These are phyloP conservation scores for Talaromyces trachyspermus DNA, from an alignment of 495 filamentous ascomycete species.

Conservation along the genomic window DNA sequence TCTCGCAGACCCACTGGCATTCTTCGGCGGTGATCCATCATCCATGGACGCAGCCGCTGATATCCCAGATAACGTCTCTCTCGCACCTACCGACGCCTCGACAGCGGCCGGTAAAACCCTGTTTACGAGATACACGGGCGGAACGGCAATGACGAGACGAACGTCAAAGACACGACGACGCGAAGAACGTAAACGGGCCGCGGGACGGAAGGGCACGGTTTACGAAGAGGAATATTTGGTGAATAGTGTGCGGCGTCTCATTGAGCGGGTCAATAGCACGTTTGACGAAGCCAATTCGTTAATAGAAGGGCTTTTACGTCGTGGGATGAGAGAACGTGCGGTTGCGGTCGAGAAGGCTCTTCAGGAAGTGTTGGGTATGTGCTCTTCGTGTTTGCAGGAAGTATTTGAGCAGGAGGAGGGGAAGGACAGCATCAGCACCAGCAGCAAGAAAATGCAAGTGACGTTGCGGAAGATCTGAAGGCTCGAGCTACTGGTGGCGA, in stretches of 20 bases:
- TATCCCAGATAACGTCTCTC: constrained; percentile 83
- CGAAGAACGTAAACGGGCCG: constrained; percentile 90
- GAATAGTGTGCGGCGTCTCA: constrained; percentile 72
- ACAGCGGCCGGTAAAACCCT: constrained; percentile 66
- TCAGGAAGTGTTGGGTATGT: constrained; percentile 63
- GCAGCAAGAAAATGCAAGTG: constrained; percentile 10
- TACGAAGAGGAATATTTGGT: constrained; percentile 98
- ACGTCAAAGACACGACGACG: constrained; percentile 76
- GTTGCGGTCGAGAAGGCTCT: constrained; percentile 65
- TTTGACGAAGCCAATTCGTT: constrained; percentile 62
- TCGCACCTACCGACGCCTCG: constrained; percentile 76
- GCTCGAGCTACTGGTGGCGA: constrained; percentile 26
- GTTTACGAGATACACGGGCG: constrained; percentile 83
- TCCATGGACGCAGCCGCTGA: constrained; percentile 43
- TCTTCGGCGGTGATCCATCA: constrained; percentile 62
- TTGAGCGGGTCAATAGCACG: constrained; percentile 72
- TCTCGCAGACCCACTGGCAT: constrained; percentile 68
- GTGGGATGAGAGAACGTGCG: constrained; percentile 83
- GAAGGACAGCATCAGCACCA: constrained; percentile 12
- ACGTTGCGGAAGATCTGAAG: constrained; percentile 17
- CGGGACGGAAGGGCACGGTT: constrained; percentile 90
- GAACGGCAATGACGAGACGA: constrained; percentile 61
- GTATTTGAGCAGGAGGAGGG: constrained; percentile 47
- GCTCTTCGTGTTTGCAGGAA: constrained; percentile 54
- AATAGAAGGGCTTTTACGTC: constrained; percentile 63